Conservation (phyloP, 1,284 basidiomycete genomes). For the Sporisorium graminicola region DNA sequence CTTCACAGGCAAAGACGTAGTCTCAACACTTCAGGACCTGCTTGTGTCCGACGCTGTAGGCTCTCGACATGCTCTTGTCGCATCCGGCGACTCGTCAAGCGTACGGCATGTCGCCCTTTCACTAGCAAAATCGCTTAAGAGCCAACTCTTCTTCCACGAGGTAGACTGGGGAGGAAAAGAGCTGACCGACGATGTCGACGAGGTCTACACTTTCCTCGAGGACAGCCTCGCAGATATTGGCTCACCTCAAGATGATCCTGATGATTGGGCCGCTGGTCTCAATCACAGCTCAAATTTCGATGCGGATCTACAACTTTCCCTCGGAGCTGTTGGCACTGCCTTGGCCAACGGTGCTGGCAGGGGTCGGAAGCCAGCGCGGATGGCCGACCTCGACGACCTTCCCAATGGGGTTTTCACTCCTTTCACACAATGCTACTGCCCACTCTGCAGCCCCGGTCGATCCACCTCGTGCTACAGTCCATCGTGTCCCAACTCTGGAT, state of each 20-base stretch:
- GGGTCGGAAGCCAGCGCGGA: constrained; percentile 20
- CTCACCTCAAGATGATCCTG: constrained; percentile 21
- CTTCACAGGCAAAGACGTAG: constrained; percentile 66
- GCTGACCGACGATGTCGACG: constrained; percentile 89
- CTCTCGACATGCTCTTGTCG: constrained; percentile 71
- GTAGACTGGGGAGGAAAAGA: constrained; percentile 92
- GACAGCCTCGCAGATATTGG: constrained; percentile 72
- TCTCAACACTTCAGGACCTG: constrained; percentile 58
- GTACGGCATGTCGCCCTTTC: constrained; percentile 80
- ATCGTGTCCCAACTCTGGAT: constrained; percentile 53
- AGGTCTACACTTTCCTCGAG: constrained; percentile 95
- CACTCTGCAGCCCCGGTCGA: constrained; percentile 79
- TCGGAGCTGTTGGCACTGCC: constrained; percentile 18
- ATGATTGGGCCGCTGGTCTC: constrained; percentile 43
- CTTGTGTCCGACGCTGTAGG: constrained; percentile 29
- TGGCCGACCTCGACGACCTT: constrained; percentile 78
- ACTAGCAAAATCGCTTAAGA: constrained; percentile 88
- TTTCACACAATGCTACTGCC: constrained; percentile 96
- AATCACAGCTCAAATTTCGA: constrained; percentile 32
- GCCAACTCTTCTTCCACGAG: constrained; percentile 94
- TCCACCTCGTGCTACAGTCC: constrained; percentile 49
- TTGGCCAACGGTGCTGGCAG: constrained; percentile 1
- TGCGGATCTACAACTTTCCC: constrained; percentile 28
- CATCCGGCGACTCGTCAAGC: constrained; percentile 8
- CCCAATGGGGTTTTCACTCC: constrained; percentile 96